These are phyloP conservation scores for Lolium perenne DNA, from an alignment of 176 grass and related monocot genomes.

Conservation along the genomic window DNA sequence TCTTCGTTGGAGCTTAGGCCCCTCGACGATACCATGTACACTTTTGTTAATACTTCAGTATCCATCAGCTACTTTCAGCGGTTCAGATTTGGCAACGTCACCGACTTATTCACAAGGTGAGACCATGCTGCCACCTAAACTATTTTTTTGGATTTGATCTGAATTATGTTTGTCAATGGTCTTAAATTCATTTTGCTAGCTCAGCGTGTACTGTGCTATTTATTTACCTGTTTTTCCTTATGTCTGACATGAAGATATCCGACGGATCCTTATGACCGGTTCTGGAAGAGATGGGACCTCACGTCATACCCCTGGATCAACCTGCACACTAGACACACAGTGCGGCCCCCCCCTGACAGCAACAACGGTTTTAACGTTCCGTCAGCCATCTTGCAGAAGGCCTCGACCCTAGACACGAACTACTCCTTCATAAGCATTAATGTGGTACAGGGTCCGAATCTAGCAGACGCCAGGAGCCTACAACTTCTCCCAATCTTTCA, in stretches of 20 bases:
- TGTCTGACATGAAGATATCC: conserved; percentile 27
- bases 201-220: background rate
- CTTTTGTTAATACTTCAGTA: background rate
- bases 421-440: background rate
- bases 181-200: background rate
- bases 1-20: conserved; percentile 16
- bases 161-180: background rate
- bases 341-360: background rate
- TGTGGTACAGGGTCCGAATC: too few species aligned
- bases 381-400: background rate
- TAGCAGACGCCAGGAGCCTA: too few species aligned
- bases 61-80: background rate
- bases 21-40: background rate
- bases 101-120: background rate
- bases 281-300: background rate
- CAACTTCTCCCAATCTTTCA: too few species aligned
- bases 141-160: background rate
- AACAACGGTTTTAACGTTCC: background rate
- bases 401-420: background rate
- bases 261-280: background rate
- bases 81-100: background rate
- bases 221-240: background rate
- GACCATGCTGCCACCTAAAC: background rate
- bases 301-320: background rate
- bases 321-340: background rate